phyloP scores from a whole-genome alignment of 164 flowering plant species.

The Kalanchoe fedtschenkoi region DNA sequence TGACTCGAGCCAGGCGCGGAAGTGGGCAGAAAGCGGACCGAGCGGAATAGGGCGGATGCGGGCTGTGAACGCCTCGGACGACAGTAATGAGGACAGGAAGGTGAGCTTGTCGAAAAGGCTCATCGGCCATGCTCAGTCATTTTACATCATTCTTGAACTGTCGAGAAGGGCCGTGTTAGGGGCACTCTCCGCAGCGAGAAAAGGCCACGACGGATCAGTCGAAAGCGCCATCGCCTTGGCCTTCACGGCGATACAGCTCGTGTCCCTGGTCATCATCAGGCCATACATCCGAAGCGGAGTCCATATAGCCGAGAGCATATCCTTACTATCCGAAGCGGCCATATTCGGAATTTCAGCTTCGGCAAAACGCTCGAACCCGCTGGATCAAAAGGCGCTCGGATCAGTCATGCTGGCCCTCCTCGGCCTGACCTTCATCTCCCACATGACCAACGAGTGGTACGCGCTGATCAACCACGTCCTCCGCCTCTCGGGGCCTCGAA shows the following conservation, averaged over 20 bases:
- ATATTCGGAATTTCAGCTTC: conserved; percentile 30
- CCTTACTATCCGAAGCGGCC: conserved; percentile 43
- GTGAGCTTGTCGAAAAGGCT: conserved; percentile 16
- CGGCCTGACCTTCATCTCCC: conserved; percentile 31
- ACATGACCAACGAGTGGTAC: conserved; percentile 45
- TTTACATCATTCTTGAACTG: conserved; percentile 43
- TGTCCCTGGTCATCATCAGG: conserved; percentile 28
- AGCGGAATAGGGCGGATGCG: conserved; percentile 48
- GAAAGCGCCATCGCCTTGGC: conserved; percentile 25
- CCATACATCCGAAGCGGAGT: conserved; percentile 44
- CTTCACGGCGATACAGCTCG: conserved; percentile 36
- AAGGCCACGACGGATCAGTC: conserved; percentile 5
- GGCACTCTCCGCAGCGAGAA: conserved; percentile 26
- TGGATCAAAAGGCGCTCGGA: conserved; percentile 20
- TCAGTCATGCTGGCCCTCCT: conserved; percentile 34
- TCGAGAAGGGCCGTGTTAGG: conserved; percentile 35
- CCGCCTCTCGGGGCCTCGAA: conserved; percentile 26
- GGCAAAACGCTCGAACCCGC: conserved; percentile 7
- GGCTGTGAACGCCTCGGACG: conserved; percentile 26
- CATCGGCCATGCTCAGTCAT: conserved; percentile 37
- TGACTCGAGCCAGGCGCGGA: conserved; percentile 23
- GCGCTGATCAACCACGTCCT: conserved; percentile 29
- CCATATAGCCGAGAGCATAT: conserved; percentile 35
- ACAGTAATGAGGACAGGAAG: conserved; percentile 24
- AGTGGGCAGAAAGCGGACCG: conserved; percentile 28